Evolutionary conservation across 805 yeast genomes (phyloP).

Genomic region (Candida arabinofermentans): DNA sequence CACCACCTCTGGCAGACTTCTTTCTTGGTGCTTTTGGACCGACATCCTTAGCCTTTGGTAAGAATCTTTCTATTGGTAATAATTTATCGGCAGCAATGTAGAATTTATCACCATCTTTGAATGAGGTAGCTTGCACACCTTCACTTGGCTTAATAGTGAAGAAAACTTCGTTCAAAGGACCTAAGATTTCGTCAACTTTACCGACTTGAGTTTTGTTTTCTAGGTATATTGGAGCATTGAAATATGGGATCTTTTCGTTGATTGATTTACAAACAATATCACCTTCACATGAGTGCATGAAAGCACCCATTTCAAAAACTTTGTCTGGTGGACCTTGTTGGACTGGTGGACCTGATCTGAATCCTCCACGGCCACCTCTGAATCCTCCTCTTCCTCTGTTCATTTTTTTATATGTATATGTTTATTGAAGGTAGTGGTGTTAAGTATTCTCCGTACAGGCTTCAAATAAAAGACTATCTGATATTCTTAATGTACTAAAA

Average conservation of each 20-base stretch:
- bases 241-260: conserved; percentile 92
- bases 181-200: conserved; percentile 96
- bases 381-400: conserved; percentile 68
- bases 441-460: not conserved
- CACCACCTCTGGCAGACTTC: conserved; percentile 56
- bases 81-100: conserved; percentile 93
- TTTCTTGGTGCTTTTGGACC: conserved; percentile 80
- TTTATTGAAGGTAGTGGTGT: not conserved
- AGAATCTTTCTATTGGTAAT: conserved; percentile 91
- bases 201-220: conserved; percentile 97
- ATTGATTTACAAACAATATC: conserved; percentile 95
- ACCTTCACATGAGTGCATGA: conserved; percentile 90
- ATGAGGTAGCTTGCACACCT: conserved; percentile 91
- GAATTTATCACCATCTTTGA: conserved; percentile 94
- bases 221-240: conserved; percentile 96
- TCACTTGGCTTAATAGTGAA: conserved; percentile 95
- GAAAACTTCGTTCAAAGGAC: conserved; percentile 96
- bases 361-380: conserved; percentile 59
- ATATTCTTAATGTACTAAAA: too few species aligned
- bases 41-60: conserved; percentile 89
- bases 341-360: conserved; percentile 61
- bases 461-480: not conserved
- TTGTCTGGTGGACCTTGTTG: conserved; percentile 96
- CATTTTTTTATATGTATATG: conserved; percentile 33
- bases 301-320: conserved; percentile 92